phyloP scores from a whole-genome alignment of 257 asterid genomes.

The Fraxinus excelsior region DNA sequence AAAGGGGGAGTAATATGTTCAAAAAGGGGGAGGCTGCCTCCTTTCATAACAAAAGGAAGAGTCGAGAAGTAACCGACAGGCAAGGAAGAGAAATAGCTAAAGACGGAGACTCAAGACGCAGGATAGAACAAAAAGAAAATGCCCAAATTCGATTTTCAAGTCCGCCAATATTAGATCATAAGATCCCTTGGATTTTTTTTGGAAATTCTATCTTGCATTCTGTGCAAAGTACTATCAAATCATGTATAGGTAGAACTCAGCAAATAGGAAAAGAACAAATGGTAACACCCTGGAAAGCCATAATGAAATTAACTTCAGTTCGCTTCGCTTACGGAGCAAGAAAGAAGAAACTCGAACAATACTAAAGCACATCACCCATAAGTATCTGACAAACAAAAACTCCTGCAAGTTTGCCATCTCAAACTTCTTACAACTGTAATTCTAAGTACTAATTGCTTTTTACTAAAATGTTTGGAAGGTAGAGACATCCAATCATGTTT shows the following conservation, averaged over 20 bases:
- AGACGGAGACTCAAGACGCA: neutral
- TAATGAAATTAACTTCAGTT: neutral
- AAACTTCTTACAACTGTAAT: constrained; percentile 22
- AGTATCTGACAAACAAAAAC: neutral
- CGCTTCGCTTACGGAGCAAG: neutral
- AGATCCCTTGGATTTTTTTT: too few species aligned
- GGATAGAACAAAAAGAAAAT: too few species aligned
- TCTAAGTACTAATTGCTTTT: neutral
- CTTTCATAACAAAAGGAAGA: neutral
- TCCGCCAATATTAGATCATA: too few species aligned
- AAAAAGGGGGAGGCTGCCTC: neutral
- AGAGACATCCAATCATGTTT: constrained; percentile 26
- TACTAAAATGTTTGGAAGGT: neutral
- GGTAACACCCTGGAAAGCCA: neutral
- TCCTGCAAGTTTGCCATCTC: neutral
- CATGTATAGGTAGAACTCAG: too few species aligned
- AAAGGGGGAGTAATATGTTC: neutral
- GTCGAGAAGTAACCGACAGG: too few species aligned
- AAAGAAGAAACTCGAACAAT: neutral
- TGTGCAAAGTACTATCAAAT: too few species aligned
- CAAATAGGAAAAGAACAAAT: neutral
- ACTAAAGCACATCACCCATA: neutral
- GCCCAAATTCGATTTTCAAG: too few species aligned
- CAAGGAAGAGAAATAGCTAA: too few species aligned
- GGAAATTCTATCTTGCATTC: too few species aligned